phyloP scores from a whole-genome alignment of 345 rosid species.

The Barbarea vulgaris region DNA sequence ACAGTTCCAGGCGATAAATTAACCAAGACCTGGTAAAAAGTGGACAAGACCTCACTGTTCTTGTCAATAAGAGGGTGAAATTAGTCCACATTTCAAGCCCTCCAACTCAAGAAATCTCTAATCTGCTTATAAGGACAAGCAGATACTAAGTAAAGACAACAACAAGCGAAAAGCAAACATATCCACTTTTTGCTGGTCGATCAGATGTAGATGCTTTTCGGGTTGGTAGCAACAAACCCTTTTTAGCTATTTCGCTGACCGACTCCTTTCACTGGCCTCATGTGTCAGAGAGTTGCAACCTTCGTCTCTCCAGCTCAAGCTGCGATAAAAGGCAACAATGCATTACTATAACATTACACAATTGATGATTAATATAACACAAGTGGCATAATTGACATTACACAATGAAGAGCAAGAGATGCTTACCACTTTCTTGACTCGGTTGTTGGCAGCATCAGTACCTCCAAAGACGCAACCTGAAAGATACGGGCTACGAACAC shows the following conservation, averaged over 20 bases:
- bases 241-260: constrained; percentile 28
- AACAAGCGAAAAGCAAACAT: constrained; percentile 33
- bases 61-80: too few relatives aligned
- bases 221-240: constrained; percentile 30
- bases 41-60: constrained; percentile 23
- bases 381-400: not conserved
- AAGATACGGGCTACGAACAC: constrained; percentile 86
- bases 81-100: constrained; percentile 18
- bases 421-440: constrained; percentile 98
- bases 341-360: constrained; percentile 9
- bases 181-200: constrained; percentile 21
- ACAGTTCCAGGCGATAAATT: constrained; percentile 19
- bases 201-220: constrained; percentile 25
- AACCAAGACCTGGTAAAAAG: constrained; percentile 20
- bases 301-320: constrained; percentile 43
- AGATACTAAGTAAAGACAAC: constrained; percentile 38
- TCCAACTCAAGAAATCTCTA: constrained; percentile 24
- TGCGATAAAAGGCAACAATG: constrained; percentile 1
- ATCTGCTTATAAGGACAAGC: constrained; percentile 28
- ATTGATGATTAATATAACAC: not conserved
- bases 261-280: constrained; percentile 20
- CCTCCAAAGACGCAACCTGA: constrained; percentile 91
- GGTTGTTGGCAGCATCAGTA: constrained; percentile 90
- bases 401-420: not conserved
- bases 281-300: constrained; percentile 42